These are phyloP conservation scores for Cytidiella melzeri DNA, from an alignment of 768 basidiomycete species.

Conservation along the genomic window DNA sequence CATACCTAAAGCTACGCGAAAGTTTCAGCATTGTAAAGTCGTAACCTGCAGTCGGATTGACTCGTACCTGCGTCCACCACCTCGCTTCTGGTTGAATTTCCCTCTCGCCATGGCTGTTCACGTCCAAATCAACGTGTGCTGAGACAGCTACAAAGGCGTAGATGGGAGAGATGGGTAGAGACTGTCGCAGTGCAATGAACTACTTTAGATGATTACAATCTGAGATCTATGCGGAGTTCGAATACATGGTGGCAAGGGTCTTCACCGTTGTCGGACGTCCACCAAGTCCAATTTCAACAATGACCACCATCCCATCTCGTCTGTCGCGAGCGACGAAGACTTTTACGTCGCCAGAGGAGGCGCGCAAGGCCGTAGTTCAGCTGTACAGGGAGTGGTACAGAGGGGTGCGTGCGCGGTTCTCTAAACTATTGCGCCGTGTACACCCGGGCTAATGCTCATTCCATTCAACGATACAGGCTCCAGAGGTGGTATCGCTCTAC, in stretches of 20 bases:
- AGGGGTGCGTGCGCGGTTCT: slow-evolving; percentile 54
- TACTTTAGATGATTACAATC: too few species aligned
- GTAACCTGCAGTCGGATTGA: background rate
- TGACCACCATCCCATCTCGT: slow-evolving; percentile 87
- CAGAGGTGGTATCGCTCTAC: slow-evolving; percentile 81
- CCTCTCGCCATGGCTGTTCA: slow-evolving; percentile 38
- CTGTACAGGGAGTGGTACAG: slow-evolving; percentile 95
- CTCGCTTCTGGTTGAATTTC: slow-evolving; percentile 82
- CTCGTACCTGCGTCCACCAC: slow-evolving; percentile 63
- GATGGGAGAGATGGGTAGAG: slow-evolving; percentile 1
- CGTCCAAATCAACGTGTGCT: too few species aligned
- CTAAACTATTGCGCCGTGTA: too few species aligned
- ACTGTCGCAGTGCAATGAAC: background rate
- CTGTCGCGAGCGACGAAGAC: slow-evolving; percentile 65
- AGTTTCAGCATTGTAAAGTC: background rate
- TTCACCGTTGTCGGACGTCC: background rate
- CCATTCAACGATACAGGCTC: slow-evolving; percentile 60
- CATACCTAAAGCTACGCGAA: slow-evolving; percentile 53
- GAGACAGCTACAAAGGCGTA: background rate
- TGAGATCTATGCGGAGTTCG: background rate
- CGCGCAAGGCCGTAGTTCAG: slow-evolving; percentile 60
- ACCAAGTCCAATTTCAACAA: slow-evolving; percentile 22
- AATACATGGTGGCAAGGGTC: background rate
- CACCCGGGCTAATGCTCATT: background rate
- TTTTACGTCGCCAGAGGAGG: slow-evolving; percentile 53